A percentile compares a stretch with the other conserved stretches of the same genome.
Evolutionary conservation across 2,329 filamentous ascomycete species (phyloP).

Genomic region (Aspergillus intermedius): DNA sequence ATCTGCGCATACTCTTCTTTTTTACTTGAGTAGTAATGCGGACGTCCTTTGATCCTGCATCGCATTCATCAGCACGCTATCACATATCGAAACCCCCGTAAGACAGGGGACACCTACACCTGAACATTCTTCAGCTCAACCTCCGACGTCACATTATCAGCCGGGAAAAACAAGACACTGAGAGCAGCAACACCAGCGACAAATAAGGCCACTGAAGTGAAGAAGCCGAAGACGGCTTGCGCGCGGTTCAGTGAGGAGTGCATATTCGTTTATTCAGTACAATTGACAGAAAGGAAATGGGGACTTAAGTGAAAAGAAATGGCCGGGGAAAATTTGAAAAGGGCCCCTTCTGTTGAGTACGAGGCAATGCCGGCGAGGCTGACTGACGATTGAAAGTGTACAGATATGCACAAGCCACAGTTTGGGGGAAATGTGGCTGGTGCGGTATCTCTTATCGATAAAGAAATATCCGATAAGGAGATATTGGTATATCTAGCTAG

Average conservation of each 20-base stretch:
- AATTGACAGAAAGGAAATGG: too few relatives aligned
- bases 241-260: constrained; percentile 76
- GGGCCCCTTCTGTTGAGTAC: not conserved
- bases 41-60: constrained; percentile 71
- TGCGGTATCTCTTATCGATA: constrained; percentile 12
- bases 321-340: not conserved
- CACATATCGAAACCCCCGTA: not conserved
- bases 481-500: not conserved
- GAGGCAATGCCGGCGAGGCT: not conserved
- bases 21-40: constrained; percentile 91
- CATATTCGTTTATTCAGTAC: constrained; percentile 53
- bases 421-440: not conserved
- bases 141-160: constrained; percentile 49
- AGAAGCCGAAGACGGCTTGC: constrained; percentile 95
- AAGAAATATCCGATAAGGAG: constrained; percentile 1
- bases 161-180: constrained; percentile 60
- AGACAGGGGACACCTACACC: constrained; percentile 55
- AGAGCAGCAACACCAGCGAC: constrained; percentile 73
- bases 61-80: not conserved
- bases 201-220: constrained; percentile 84
- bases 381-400: not conserved
- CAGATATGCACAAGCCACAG: not conserved
- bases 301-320: not conserved
- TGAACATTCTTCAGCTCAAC: constrained; percentile 59
- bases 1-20: constrained; percentile 95